These are phyloP conservation scores for Aspergillus jensenii DNA, from an alignment of 2,329 filamentous ascomycete species.

Conservation along the genomic window DNA sequence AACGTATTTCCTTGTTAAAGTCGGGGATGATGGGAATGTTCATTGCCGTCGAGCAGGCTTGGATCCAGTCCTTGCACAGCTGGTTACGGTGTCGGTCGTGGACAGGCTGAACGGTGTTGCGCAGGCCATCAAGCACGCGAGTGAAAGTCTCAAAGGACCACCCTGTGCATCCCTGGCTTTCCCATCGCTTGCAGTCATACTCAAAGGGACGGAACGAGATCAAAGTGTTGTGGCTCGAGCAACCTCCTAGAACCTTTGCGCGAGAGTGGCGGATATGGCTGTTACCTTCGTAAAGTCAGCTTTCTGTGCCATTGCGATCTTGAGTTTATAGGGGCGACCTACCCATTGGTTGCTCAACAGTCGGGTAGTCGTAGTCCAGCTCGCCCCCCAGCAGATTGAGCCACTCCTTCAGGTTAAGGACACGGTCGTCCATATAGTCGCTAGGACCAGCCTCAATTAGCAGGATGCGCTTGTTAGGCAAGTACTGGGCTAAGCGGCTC, in stretches of 20 bases:
- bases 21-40: constrained; percentile 78
- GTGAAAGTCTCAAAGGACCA: constrained; percentile 87
- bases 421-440: constrained; percentile 84
- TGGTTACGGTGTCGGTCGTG: constrained; percentile 84
- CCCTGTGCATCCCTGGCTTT: constrained; percentile 74
- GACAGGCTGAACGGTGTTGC: constrained; percentile 87
- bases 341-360: constrained; percentile 82
- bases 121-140: constrained; percentile 76
- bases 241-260: constrained; percentile 88
- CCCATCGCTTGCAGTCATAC: constrained; percentile 84
- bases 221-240: constrained; percentile 90
- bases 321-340: constrained; percentile 26
- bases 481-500: constrained; percentile 75
- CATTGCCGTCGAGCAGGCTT: constrained; percentile 74
- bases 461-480: constrained; percentile 77
- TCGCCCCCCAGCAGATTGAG: constrained; percentile 79
- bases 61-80: constrained; percentile 86
- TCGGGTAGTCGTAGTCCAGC: constrained; percentile 88
- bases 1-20: constrained; percentile 81
- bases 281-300: constrained; percentile 59
- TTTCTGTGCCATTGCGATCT: not conserved
- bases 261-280: constrained; percentile 89
- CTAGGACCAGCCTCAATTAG: constrained; percentile 87
- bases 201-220: constrained; percentile 91
- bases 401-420: constrained; percentile 86